Conservation (phyloP, 805 yeast genomes). For the Spathaspora passalidarum region DNA sequence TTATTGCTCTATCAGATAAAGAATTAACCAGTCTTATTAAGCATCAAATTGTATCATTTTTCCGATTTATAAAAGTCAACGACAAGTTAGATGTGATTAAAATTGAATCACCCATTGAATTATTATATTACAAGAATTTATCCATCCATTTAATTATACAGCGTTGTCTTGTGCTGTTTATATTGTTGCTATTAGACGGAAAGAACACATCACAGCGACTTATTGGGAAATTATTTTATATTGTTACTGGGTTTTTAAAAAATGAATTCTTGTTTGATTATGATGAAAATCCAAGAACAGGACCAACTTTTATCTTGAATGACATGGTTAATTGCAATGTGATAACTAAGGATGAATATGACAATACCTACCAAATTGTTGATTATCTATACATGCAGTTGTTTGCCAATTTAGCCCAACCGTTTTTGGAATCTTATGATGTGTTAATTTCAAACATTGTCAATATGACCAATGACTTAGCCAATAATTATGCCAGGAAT, state of each 20-base stretch:
- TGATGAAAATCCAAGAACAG: slow-evolving; percentile 29
- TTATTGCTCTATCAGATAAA: slow-evolving; percentile 15
- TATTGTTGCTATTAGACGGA: slow-evolving; percentile 12
- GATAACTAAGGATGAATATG: slow-evolving; percentile 10
- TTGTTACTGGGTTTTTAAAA: slow-evolving; percentile 37
- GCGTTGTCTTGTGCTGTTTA: slow-evolving; percentile 46
- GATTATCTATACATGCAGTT: slow-evolving; percentile 21
- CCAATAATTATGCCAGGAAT: slow-evolving; percentile 6
- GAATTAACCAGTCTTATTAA: slow-evolving; percentile 24
- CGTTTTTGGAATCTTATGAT: slow-evolving; percentile 31
- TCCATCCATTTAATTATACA: slow-evolving; percentile 52
- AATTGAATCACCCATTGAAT: slow-evolving; percentile 50
- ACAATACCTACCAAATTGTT: slow-evolving; percentile 14
- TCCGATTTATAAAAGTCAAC: slow-evolving; percentile 24
- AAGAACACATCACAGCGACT: slow-evolving; percentile 8
- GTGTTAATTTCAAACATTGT: slow-evolving; percentile 10
- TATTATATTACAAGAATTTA: slow-evolving; percentile 57
- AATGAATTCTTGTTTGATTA: slow-evolving; percentile 43
- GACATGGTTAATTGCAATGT: slow-evolving; percentile 16
- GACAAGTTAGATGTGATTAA: slow-evolving; percentile 18
- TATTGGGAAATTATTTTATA: slow-evolving; percentile 27
- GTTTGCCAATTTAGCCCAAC: slow-evolving; percentile 28
- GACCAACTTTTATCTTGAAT: slow-evolving; percentile 25
- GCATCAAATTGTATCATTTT: slow-evolving; percentile 24
- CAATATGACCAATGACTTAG: slow-evolving; percentile 6